These are phyloP conservation scores for Davidsoniella virescens DNA, from an alignment of 2,329 filamentous ascomycete genomes.

Conservation along the genomic window DNA sequence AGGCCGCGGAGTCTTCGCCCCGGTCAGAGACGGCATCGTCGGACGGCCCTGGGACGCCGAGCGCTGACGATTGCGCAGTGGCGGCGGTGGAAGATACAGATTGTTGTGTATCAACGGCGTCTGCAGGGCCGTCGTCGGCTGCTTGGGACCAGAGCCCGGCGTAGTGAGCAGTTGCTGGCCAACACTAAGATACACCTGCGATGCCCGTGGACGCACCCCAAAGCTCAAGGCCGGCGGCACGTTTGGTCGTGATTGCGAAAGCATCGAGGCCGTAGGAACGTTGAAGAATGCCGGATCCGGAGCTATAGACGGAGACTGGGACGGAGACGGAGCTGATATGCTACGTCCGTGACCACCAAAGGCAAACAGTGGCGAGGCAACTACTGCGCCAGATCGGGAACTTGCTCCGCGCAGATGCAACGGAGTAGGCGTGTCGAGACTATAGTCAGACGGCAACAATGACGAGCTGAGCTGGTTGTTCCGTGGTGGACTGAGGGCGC, in stretches of 20 bases:
- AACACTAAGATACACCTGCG: too few relatives aligned
- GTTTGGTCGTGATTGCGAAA: neutral
- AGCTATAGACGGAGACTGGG: neutral
- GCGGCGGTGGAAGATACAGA: constrained; percentile 9
- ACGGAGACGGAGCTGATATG: constrained; percentile 7
- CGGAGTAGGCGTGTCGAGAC: constrained; percentile 7
- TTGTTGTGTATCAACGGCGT: constrained; percentile 11
- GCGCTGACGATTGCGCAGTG: constrained; percentile 5
- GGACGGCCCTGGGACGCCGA: constrained; percentile 1
- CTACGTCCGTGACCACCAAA: constrained; percentile 5
- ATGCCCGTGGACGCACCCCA: neutral
- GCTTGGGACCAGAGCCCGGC: neutral
- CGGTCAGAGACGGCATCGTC: neutral
- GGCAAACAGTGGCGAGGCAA: neutral
- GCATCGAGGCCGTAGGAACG: neutral
- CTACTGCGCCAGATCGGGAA: neutral
- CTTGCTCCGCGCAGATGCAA: neutral
- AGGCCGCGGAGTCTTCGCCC: neutral
- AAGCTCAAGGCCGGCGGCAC: constrained; percentile 1
- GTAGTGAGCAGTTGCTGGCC: neutral
- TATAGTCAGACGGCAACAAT: neutral
- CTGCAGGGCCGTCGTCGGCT: constrained; percentile 1
- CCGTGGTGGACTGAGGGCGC: constrained; percentile 5
- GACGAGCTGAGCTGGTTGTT: neutral
- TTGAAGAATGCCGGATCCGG: too few relatives aligned